Base-by-base conservation (phyloP, 1,284 basidiomycete genomes). In the Pseudomicrostroma phylloplanum region DNA sequence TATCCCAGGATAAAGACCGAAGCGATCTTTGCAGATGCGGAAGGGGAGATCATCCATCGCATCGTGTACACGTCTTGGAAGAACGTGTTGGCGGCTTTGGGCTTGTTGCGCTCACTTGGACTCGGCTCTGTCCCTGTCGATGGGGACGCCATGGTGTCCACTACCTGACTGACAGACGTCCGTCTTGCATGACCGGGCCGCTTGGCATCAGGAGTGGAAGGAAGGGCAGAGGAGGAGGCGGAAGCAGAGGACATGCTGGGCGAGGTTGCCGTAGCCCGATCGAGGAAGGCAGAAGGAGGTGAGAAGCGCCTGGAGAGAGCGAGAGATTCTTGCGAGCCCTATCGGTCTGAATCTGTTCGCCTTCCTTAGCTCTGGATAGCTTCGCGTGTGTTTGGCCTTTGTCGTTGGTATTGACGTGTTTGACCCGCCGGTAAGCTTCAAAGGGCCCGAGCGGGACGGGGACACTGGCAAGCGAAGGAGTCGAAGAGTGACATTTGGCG, bases 1-100 rank as follows among this genome's bases (percentile, higher is more conserved):
- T 25, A 58, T n/a, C 43, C 30, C 8, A 58, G 39, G 13, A 41
- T 56, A 17, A 57, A 57, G 25, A 57, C 19, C 11, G 42, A 58
- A n/a, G 41, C 26, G 17, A 58, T 43, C 54, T 58, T 58, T 21
- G 26, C 41, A 43, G 43, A 46, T 12, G 57, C 55, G 46, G 54
- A 58, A 23, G 56, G 39, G 1, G 46, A 36, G n/a, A 36, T 23
- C 46, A 57, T 57, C 56, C 40, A 57, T n/a, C 39, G 56, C 56
- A 42, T 57, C n/a, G 19, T 49, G 56, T 57, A 42, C 19, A 57
- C 13, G 40, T 57, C 56, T 15, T 36, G n/a, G 40, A 48, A 59
- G 21, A 59, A 30, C 1, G 51, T 23, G 13, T 54, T 54, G 21
- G 51, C 19, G 25, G 6, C 7, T 25, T 23, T 7, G 51, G 51